phyloP scores from a whole-genome alignment of 192 early-diverging fungal genomes.

The Gonapodya sp. region DNA sequence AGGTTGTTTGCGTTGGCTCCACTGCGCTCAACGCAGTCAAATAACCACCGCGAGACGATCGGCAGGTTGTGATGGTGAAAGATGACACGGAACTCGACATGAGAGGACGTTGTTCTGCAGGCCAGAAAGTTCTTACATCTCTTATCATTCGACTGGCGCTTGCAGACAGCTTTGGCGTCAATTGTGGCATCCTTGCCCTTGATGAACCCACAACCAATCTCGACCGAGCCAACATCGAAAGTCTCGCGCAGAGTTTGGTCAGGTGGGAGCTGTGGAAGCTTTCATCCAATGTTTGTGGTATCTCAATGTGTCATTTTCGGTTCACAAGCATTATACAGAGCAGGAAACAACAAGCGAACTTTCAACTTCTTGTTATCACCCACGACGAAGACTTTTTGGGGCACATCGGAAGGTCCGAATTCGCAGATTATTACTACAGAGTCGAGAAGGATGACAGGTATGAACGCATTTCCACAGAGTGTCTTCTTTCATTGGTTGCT shows the following conservation, averaged over 20 bases:
- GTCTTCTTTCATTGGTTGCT: neutral
- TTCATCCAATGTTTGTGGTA: neutral
- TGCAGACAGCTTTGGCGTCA: slow-evolving; percentile 86
- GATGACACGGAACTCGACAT: slow-evolving; percentile 75
- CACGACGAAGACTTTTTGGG: slow-evolving; percentile 96
- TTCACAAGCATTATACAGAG: slow-evolving; percentile 66
- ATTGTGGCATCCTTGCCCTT: slow-evolving; percentile 86
- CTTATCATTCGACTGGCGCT: slow-evolving; percentile 91
- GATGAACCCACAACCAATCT: slow-evolving; percentile 98
- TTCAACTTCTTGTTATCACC: slow-evolving; percentile 95
- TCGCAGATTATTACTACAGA: slow-evolving; percentile 78
- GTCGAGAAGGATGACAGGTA: slow-evolving; percentile 68
- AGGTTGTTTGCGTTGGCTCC: slow-evolving; percentile 14
- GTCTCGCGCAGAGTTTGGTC: slow-evolving; percentile 68
- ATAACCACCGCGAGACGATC: neutral
- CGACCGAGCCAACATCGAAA: slow-evolving; percentile 77
- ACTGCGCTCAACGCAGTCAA: slow-evolving; percentile 12
- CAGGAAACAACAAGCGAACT: slow-evolving; percentile 73
- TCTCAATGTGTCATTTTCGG: neutral
- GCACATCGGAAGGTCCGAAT: slow-evolving; percentile 63
- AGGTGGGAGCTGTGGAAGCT: slow-evolving; percentile 33
- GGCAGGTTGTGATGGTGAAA: slow-evolving; percentile 85
- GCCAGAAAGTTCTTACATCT: slow-evolving; percentile 94
- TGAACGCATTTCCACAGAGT: neutral
- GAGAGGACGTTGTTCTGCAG: slow-evolving; percentile 91